Conservation (phyloP, 352 stramenopile genomes). For the Pilasporangium apinafurcum region DNA sequence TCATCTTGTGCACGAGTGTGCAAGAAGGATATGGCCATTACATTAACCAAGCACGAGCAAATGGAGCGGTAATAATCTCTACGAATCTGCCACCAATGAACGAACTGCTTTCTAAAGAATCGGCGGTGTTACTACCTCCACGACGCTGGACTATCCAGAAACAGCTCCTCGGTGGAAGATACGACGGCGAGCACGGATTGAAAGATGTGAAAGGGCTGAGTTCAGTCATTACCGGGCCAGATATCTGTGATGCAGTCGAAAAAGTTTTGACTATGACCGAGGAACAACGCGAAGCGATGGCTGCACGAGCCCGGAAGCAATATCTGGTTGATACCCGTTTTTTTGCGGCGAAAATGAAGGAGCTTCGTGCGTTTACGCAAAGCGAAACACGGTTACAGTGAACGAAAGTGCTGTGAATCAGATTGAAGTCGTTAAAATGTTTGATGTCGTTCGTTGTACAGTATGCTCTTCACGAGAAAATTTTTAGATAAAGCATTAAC, state of each 20-base stretch:
- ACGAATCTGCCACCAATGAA: constrained; percentile 55
- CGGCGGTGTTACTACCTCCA: constrained; percentile 30
- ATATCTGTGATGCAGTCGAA: constrained; percentile 6
- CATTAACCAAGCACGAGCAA: constrained; percentile 52
- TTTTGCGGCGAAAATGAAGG: constrained; percentile 1
- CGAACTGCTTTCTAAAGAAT: constrained; percentile 35
- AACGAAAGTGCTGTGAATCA: too few species aligned
- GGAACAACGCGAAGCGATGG: constrained; percentile 4
- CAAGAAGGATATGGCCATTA: constrained; percentile 60
- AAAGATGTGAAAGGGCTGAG: constrained; percentile 2
- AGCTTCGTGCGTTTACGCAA: constrained; percentile 1
- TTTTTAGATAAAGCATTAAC: too few species aligned
- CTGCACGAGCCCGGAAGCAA: constrained; percentile 2
- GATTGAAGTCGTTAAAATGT: too few species aligned
- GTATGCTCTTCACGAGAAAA: too few species aligned
- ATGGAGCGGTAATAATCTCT: constrained; percentile 35
- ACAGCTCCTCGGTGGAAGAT: constrained; percentile 22
- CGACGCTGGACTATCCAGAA: constrained; percentile 7
- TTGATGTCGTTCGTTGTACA: too few species aligned
- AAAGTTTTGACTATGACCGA: constrained; percentile 1
- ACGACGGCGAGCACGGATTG: constrained; percentile 1
- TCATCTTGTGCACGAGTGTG: constrained; percentile 45
- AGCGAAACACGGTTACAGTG: too few species aligned
- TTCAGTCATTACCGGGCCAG: not conserved
- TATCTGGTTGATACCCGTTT: constrained; percentile 5